Evolutionary conservation across 2,329 filamentous ascomycete genomes (phyloP).

Genomic region (Fusarium transvaalense): DNA sequence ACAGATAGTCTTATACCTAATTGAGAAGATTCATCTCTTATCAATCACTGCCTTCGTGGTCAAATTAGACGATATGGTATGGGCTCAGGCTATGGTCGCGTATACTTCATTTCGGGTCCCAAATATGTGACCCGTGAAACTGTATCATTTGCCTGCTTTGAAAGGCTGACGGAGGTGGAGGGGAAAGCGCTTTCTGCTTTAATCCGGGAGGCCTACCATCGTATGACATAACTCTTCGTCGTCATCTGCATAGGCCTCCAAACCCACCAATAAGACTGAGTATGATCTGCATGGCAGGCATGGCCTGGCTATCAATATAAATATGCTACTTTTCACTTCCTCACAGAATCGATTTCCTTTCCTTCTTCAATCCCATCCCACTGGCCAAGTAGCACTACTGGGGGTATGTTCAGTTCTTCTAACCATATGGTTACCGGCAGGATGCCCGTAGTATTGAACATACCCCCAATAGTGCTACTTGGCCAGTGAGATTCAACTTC

Average conservation of each 20-base stretch:
- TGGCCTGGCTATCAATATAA: background rate
- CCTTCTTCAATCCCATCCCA: background rate
- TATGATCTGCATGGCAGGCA: background rate
- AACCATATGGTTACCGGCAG: background rate
- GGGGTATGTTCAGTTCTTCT: background rate
- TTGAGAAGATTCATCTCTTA: no score
- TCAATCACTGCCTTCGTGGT: no score
- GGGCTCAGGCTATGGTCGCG: no score
- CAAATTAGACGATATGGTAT: no score
- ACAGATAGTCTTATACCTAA: no score
- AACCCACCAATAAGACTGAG: slow-evolving; percentile 19
- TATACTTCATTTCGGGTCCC: no score
- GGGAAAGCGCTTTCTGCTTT: background rate
- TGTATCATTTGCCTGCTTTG: background rate
- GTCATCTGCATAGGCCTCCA: slow-evolving; percentile 25
- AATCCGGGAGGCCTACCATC: slow-evolving; percentile 20
- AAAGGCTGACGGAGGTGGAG: background rate
- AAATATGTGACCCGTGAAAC: no score
- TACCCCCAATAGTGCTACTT: background rate
- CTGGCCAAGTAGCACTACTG: background rate
- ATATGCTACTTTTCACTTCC: background rate
- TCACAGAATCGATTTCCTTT: background rate
- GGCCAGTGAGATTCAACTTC: background rate
- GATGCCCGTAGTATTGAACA: background rate
- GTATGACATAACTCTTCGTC: slow-evolving; percentile 14